phyloP scores from a whole-genome alignment of 805 yeast species.

The Zygosaccharomyces lentus region DNA sequence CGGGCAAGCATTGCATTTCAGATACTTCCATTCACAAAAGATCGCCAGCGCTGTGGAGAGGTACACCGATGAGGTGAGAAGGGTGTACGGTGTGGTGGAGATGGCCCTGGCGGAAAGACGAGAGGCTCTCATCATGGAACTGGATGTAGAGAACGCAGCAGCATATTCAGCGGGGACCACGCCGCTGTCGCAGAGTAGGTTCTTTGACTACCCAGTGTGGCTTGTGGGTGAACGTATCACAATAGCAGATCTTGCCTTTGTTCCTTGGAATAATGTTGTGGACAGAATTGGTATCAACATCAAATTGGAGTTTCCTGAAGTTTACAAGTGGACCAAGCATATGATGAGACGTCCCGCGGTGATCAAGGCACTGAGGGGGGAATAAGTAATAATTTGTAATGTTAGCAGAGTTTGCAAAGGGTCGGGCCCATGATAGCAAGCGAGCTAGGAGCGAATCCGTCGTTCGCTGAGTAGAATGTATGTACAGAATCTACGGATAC shows the following conservation, averaged over 20 bases:
- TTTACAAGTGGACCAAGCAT: conserved; percentile 89
- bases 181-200: conserved; percentile 76
- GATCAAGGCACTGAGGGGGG: conserved; percentile 77
- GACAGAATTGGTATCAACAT: conserved; percentile 87
- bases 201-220: conserved; percentile 94
- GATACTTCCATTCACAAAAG: conserved; percentile 81
- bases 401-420: not conserved
- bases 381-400: conserved; percentile 28
- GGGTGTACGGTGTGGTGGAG: conserved; percentile 91
- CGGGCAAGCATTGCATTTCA: conserved; percentile 92
- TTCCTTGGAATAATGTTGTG: conserved; percentile 96
- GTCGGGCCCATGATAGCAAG: not conserved
- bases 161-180: conserved; percentile 85
- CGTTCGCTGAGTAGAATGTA: not conserved
- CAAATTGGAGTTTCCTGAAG: conserved; percentile 87
- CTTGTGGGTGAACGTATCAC: conserved; percentile 80
- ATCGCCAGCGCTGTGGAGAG: conserved; percentile 88
- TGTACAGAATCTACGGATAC: not conserved
- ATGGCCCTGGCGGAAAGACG: conserved; percentile 92
- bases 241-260: conserved; percentile 87
- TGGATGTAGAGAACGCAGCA: conserved; percentile 82
- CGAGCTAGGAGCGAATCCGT: not conserved
- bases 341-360: conserved; percentile 97
- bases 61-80: conserved; percentile 84
- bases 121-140: conserved; percentile 83